phyloP scores from a whole-genome alignment of 352 stramenopile genomes.

The Lagenidium giganteum region DNA sequence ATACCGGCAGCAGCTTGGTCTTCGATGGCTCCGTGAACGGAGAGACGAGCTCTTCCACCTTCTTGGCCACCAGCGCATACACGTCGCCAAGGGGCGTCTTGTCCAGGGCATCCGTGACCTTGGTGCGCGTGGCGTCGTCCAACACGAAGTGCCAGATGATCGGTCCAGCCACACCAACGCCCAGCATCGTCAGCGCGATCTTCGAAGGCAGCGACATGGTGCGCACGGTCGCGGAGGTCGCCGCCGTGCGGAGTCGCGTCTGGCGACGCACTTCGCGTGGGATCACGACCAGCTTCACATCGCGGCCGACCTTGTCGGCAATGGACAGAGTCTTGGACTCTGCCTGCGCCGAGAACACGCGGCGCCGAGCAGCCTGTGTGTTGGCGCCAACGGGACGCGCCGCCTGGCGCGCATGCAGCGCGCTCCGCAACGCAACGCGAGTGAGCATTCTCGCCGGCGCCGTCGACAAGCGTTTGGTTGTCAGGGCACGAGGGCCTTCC shows the following conservation, averaged over 20 bases:
- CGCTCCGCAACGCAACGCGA: no score
- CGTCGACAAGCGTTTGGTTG: no score
- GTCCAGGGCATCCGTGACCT: conserved; percentile 34
- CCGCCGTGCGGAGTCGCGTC: conserved; percentile 29
- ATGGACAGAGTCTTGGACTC: no score
- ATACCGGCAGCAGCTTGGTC: conserved; percentile 71
- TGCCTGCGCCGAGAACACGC: no score
- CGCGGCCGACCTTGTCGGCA: conserved; percentile 33
- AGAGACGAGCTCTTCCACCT: conserved; percentile 65
- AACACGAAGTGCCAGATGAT: conserved; percentile 74
- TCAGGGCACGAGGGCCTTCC: no score
- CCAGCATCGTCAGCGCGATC: conserved; percentile 63
- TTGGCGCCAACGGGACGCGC: no score
- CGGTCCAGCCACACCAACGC: conserved; percentile 53
- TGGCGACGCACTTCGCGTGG: conserved; percentile 56
- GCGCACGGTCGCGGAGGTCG: conserved; percentile 27
- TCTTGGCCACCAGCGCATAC: conserved; percentile 46
- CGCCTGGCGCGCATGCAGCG: no score
- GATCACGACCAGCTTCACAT: conserved; percentile 52
- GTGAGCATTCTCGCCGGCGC: no score
- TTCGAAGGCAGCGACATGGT: conserved; percentile 70
- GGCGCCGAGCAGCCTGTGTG: no score
- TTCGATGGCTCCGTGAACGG: conserved; percentile 80
- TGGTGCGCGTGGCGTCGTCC: conserved; percentile 43
- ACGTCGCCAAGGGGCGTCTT: conserved; percentile 64